Evolutionary conservation across 164 flowering plant genomes (phyloP), one percentile per base, ranked within the genome.

Genomic region (Malania oleifera): DNA sequence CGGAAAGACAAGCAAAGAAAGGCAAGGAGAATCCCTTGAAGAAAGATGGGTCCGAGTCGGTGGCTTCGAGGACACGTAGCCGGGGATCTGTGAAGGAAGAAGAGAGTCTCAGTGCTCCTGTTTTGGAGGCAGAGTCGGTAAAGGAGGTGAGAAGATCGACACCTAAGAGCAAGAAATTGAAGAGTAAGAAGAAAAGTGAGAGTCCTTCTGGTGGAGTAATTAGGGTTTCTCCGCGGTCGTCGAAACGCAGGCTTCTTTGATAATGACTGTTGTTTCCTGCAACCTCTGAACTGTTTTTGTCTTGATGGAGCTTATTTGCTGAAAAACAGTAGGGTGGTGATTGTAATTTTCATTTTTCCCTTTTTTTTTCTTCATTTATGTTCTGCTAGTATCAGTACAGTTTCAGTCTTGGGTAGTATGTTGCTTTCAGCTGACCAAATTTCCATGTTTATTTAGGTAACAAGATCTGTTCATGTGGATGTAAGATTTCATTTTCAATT

Each of bases 151-250:
- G 53, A 5, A 49, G 35, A 4, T 29, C 14, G 13, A 9, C 7
- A 13, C 7, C 15, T 6, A 55, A 58, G 59, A 52, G 19, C 6
- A 67, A 38, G 63, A 48, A 38, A 17, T 20, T 28, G 20, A 61
- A 38, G 44, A 45, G 34, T 22, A 15, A 9, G 25, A 44, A 27
- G 46, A 57, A 18, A 12, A 40, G 25, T 1, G 27, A 60, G 15
- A 24, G 19, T 1, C 37, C 6, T 18, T 7, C 37, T 12, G 52
- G 14, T 0, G 43, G 7, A 22, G 47, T 45, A 48, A 15, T 20
- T 29, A 79, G 82, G 50, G 50, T 63, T 52, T 77, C 81, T 1
- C 77, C 78, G 8, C 60, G 81, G 28, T 55, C 79, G 70, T 55
- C 66, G 5, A 76, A 67, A 54, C 37, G 52, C 27, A 40, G 62